phyloP scores from a whole-genome alignment of 2,329 filamentous ascomycete genomes.

The Byssoonygena ceratinophila region DNA sequence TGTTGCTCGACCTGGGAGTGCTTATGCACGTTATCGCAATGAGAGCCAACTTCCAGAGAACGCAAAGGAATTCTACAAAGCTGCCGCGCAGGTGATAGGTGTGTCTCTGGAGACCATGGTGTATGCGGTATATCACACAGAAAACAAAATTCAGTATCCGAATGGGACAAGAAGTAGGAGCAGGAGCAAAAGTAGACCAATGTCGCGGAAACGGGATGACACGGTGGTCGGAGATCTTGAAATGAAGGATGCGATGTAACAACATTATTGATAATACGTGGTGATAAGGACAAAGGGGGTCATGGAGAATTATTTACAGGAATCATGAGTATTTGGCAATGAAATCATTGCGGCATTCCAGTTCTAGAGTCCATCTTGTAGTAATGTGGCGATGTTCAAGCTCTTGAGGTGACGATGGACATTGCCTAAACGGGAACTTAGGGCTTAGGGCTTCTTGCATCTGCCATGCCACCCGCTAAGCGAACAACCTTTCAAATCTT shows the following conservation, averaged over 20 bases:
- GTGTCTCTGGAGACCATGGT: slow-evolving; percentile 43
- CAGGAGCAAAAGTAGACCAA: slow-evolving; percentile 1
- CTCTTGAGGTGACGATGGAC: too few species aligned
- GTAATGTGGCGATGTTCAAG: too few species aligned
- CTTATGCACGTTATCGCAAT: slow-evolving; percentile 42
- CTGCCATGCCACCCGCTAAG: slow-evolving; percentile 33
- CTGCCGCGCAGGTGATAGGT: slow-evolving; percentile 42
- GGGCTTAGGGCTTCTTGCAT: slow-evolving; percentile 32
- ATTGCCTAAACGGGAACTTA: slow-evolving; percentile 21
- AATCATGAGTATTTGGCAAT: too few species aligned
- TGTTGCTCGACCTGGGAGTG: slow-evolving; percentile 39
- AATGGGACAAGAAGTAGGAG: slow-evolving; percentile 4
- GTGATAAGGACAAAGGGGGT: too few species aligned
- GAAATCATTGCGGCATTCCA: too few species aligned
- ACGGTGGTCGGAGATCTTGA: not conserved
- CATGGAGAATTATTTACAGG: too few species aligned
- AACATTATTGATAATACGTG: too few species aligned
- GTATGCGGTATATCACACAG: slow-evolving; percentile 41
- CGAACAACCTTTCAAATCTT: slow-evolving; percentile 33
- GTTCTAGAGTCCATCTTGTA: too few species aligned
- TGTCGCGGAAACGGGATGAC: not conserved
- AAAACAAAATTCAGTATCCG: slow-evolving; percentile 31
- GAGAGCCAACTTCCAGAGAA: slow-evolving; percentile 39
- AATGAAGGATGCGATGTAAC: not conserved
- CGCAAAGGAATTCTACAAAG: slow-evolving; percentile 42